Percentiles rank a stretch among this genome's conserved stretches.
These are phyloP conservation scores for Draba incana DNA, from an alignment of 345 rosid species.

Conservation along the genomic window DNA sequence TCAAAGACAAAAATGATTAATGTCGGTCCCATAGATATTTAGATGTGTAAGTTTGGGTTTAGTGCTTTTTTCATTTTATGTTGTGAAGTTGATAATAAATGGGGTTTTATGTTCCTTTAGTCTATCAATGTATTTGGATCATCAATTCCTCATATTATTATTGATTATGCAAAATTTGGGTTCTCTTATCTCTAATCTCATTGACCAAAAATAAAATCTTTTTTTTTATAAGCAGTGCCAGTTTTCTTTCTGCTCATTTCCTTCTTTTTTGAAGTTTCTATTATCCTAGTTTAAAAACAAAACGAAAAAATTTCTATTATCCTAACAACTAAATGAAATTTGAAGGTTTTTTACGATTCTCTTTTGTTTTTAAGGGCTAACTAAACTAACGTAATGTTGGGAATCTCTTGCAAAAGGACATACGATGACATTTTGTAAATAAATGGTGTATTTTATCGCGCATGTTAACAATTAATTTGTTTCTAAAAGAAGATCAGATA, in stretches of 20 bases:
- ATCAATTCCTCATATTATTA: constrained; percentile 1
- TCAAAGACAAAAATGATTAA: constrained; percentile 36
- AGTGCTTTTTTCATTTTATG: not conserved
- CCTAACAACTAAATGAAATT: not conserved
- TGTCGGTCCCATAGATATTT: constrained; percentile 35
- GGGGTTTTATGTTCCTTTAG: not conserved
- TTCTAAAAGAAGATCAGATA: too few species aligned
- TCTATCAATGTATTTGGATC: not conserved
- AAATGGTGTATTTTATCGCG: too few species aligned
- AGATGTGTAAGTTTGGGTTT: constrained; percentile 27
- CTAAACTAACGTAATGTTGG: too few species aligned
- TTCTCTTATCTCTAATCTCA: not conserved
- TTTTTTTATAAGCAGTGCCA: not conserved
- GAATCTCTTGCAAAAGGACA: too few species aligned
- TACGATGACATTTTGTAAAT: too few species aligned
- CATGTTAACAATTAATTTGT: too few species aligned
- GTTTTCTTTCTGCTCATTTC: not conserved
- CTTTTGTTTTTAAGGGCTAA: too few species aligned
- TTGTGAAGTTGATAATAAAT: constrained; percentile 4
- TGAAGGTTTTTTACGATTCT: too few species aligned
- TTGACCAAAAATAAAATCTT: not conserved
- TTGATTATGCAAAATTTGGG: not conserved
- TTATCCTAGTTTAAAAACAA: not conserved
- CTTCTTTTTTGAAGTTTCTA: not conserved
- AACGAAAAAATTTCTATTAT: too few species aligned